phyloP scores from a whole-genome alignment of 1,139 yeast genomes.

The Yamadazyma songkhlaensis region DNA sequence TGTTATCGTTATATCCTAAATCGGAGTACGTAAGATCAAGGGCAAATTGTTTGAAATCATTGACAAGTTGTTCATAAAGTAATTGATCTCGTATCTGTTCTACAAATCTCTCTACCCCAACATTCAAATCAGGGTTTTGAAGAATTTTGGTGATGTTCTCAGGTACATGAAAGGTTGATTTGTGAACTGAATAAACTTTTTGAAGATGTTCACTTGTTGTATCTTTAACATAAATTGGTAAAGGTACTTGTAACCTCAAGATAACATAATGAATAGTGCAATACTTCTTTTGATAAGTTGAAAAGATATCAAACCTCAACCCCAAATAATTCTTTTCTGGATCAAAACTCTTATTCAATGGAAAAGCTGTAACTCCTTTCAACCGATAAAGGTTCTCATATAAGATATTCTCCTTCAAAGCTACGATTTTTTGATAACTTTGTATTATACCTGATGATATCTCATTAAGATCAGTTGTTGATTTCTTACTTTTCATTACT shows the following conservation, averaged over 20 bases:
- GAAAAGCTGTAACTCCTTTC: conserved; percentile 43
- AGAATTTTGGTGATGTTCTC: conserved; percentile 2
- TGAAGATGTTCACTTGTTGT: not conserved
- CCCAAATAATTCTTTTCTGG: conserved; percentile 29
- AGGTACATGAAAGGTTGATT: conserved; percentile 7
- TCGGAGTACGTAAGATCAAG: conserved; percentile 1
- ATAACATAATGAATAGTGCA: conserved; percentile 39
- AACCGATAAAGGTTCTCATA: conserved; percentile 38
- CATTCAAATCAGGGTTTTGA: conserved; percentile 1
- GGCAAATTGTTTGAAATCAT: conserved; percentile 4
- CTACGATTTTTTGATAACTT: conserved; percentile 16
- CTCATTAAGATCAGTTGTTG: conserved; percentile 7
- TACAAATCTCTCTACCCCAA: conserved; percentile 1
- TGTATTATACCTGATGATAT: conserved; percentile 10
- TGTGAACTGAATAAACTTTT: conserved; percentile 3
- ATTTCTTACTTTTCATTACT: not conserved
- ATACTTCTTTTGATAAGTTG: conserved; percentile 19
- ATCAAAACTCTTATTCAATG: conserved; percentile 28
- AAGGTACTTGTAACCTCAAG: conserved; percentile 11
- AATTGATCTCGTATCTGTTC: conserved; percentile 1
- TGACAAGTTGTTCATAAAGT: not conserved
- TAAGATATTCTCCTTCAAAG: conserved; percentile 29
- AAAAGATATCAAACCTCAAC: conserved; percentile 34
- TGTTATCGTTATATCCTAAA: not conserved
- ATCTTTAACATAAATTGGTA: not conserved